Percentiles rank a stretch among this genome's conserved stretches.
These are phyloP conservation scores for Penicillium longicatenatum DNA, from an alignment of 495 filamentous ascomycete genomes.

Conservation along the genomic window DNA sequence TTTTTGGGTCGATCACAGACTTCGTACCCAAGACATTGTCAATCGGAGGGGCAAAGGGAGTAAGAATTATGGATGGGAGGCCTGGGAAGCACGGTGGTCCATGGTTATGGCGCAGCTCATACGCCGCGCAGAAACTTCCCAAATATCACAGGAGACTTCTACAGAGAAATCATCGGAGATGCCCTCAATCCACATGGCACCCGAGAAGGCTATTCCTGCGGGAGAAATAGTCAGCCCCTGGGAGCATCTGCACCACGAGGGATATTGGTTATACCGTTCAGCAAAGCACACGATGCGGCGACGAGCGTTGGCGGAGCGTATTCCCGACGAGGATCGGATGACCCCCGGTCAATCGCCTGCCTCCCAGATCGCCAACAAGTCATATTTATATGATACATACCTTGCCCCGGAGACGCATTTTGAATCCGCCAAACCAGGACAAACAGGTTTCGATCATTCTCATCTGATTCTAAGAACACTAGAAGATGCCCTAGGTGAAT, in stretches of 20 bases:
- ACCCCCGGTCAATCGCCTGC: constrained; percentile 68
- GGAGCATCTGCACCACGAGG: constrained; percentile 81
- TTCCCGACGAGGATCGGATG: constrained; percentile 73
- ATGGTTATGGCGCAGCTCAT: constrained; percentile 79
- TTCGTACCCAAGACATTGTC: constrained; percentile 69
- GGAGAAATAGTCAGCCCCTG: constrained; percentile 70
- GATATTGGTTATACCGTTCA: constrained; percentile 80
- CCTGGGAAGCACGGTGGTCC: constrained; percentile 85
- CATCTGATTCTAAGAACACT: constrained; percentile 61
- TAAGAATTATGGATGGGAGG: constrained; percentile 81
- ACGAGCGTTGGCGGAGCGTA: constrained; percentile 60
- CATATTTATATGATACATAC: constrained; percentile 80
- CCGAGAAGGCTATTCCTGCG: constrained; percentile 67
- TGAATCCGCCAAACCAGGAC: constrained; percentile 62
- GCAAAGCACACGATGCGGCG: constrained; percentile 65
- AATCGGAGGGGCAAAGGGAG: constrained; percentile 82
- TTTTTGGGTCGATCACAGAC: constrained; percentile 73
- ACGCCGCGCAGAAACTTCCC: constrained; percentile 56
- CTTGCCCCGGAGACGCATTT: constrained; percentile 75
- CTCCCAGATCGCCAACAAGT: constrained; percentile 65
- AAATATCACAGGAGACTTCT: constrained; percentile 32
- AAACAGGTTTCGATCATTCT: constrained; percentile 62
- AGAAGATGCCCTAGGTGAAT: constrained; percentile 63
- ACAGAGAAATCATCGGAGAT: constrained; percentile 21
- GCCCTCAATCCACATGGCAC: constrained; percentile 53